Base-by-base conservation (phyloP, 1,139 yeast species). In the Saccharomyces hybrid region DNA sequence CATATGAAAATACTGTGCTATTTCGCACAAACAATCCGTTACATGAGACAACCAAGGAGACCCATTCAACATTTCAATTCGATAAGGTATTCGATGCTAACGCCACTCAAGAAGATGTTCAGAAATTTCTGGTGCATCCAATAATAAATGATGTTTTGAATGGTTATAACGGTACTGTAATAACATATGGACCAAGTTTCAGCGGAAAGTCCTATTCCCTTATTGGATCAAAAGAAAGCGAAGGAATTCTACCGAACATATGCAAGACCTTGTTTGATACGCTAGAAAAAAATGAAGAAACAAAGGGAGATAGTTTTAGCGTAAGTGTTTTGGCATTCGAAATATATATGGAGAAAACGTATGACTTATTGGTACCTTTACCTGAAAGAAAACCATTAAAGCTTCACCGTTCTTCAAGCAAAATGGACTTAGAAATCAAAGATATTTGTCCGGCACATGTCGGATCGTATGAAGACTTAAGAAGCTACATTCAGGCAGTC, bases 161-260 rank as follows among this genome's bases (percentile, higher is more conserved):
- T 32, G 32, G 97, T 0, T 88, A 86, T 66, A 88, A 90, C 68
- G 93, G 95, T 23, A 84, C 96, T 0, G 84, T 90, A 0, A 72
- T 90, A 48, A 91, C 96, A 1, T 90, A 88, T 68, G 97, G 96
- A 6, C 96, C 88, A 66, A 85, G 95, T 0, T 95, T 96, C 0
- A 80, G 95, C 1, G 96, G 96, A 3, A 89, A 89, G 66, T 82
- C 96, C 0, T 83, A 82, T 65, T 86, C 96, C 2, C 86, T 90
- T 95, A 80, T 87, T 79, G 96, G 96, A 0, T 65, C 74, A 2
- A 72, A 75, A 23, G 65, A 63, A 1, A 50, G 58, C 9, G 67
- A 76, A 20, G 96, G 96, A 3, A 20, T 38, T 28, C 83, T 87
- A 16, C 96, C 96, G 0, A 74, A 95, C 46, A 82, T 88, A 14